Evolutionary conservation across 1,284 basidiomycete species (phyloP).

Genomic region (Austropuccinia psidii): DNA sequence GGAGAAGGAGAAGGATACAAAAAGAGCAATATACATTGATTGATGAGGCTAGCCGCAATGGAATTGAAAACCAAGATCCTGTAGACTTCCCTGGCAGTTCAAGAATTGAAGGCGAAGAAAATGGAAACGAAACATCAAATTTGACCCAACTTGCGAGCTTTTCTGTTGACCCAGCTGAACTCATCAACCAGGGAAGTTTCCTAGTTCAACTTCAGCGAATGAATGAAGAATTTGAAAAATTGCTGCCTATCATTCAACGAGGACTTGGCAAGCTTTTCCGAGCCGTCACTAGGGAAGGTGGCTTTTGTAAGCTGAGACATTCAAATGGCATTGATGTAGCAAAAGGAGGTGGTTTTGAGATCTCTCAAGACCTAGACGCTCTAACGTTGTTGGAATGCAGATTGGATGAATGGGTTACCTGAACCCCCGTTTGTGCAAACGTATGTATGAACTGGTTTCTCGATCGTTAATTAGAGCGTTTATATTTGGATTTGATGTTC

Average conservation of each 20-base stretch:
- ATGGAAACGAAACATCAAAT: neutral
- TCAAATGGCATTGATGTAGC: neutral
- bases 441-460: too few species aligned
- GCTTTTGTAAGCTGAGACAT: too few species aligned
- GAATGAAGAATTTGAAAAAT: constrained; percentile 23
- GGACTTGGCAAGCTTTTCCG: constrained; percentile 7
- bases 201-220: neutral
- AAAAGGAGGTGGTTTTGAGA: neutral
- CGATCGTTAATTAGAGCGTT: too few species aligned
- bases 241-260: neutral
- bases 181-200: neutral
- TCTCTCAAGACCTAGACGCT: constrained; percentile 12
- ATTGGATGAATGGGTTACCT: constrained; percentile 15
- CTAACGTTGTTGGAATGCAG: constrained; percentile 11
- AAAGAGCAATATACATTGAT: constrained; percentile 19
- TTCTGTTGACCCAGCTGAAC: neutral
- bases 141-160: neutral
- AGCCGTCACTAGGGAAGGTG: neutral
- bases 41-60: constrained; percentile 21
- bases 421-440: too few species aligned
- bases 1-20: neutral
- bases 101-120: neutral
- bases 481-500: too few species aligned
- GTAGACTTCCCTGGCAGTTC: too few species aligned
- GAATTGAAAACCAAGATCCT: too few species aligned